A percentile compares a stretch with the other conserved stretches of the same genome.
phyloP scores from a whole-genome alignment of 805 yeast species.

The Teunomyces lycoperdinae region DNA sequence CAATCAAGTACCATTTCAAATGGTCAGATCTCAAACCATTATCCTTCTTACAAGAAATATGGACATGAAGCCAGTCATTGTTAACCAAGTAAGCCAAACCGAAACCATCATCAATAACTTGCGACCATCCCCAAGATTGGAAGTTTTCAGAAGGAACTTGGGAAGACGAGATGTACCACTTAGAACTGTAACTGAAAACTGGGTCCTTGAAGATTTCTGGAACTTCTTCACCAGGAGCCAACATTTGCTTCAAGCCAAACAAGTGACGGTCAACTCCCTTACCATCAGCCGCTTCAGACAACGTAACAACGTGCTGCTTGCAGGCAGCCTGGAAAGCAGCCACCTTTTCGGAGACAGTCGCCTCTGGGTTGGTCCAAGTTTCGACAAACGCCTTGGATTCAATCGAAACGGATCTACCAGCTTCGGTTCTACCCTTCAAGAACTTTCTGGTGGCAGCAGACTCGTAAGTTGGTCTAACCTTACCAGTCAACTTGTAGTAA shows the following conservation, averaged over 20 bases:
- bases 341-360: conserved; percentile 55
- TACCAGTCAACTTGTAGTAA: conserved; percentile 77
- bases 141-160: conserved; percentile 78
- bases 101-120: conserved; percentile 89
- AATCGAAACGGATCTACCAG: conserved; percentile 78
- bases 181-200: conserved; percentile 66
- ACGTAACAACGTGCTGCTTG: conserved; percentile 69
- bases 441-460: conserved; percentile 91
- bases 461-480: conserved; percentile 87
- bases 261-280: conserved; percentile 92
- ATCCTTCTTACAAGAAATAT: conserved; percentile 71
- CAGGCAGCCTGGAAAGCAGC: conserved; percentile 70
- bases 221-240: conserved; percentile 53
- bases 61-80: conserved; percentile 79
- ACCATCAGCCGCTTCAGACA: conserved; percentile 78
- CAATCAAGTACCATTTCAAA: conserved; percentile 65
- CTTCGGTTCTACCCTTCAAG: conserved; percentile 90
- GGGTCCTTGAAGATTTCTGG: conserved; percentile 78
- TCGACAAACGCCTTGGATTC: conserved; percentile 70
- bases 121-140: conserved; percentile 95
- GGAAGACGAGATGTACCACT: conserved; percentile 87
- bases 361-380: conserved; percentile 61
- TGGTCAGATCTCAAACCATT: conserved; percentile 54
- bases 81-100: conserved; percentile 94
- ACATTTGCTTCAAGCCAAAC: conserved; percentile 78